phyloP scores from a whole-genome alignment of 371 early-diverging fungal species.

The Mortierella sp. region DNA sequence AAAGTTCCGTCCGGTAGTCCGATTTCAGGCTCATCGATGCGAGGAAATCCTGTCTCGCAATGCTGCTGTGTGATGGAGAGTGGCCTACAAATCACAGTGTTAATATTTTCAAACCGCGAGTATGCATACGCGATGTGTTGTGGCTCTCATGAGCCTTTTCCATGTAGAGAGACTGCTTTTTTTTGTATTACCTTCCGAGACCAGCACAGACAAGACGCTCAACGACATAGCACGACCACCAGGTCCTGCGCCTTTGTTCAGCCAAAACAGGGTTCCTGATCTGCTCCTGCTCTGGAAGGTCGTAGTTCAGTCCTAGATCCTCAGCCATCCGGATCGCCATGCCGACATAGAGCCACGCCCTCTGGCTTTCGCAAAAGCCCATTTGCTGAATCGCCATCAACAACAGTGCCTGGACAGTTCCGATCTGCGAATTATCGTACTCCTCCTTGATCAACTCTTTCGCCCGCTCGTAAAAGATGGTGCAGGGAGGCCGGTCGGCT shows the following conservation, averaged over 20 bases:
- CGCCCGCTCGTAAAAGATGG: constrained; percentile 69
- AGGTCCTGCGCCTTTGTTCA: constrained; percentile 72
- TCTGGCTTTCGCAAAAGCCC: constrained; percentile 55
- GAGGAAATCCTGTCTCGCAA: constrained; percentile 39
- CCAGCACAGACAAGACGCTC: constrained; percentile 70
- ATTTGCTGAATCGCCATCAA: constrained; percentile 68
- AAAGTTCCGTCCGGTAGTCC: background rate
- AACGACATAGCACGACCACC: constrained; percentile 75
- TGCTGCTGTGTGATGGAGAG: constrained; percentile 35
- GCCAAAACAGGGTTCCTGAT: constrained; percentile 62
- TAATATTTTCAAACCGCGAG: background rate
- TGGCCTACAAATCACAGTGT: constrained; percentile 21
- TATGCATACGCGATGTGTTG: background rate
- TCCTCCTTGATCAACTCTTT: constrained; percentile 66
- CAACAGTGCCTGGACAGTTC: constrained; percentile 72
- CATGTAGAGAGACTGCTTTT: background rate
- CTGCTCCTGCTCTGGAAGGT: constrained; percentile 66
- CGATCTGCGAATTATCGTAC: constrained; percentile 67
- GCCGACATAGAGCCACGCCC: constrained; percentile 63
- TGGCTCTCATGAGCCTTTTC: background rate
- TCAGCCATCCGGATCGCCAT: constrained; percentile 76
- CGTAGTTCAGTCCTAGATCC: constrained; percentile 73
- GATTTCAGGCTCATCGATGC: constrained; percentile 19
- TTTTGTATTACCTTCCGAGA: constrained; percentile 36
- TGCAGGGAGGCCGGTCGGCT: constrained; percentile 57